Evolutionary conservation across 306 rosid genomes (phyloP), one percentile per base, ranked within the genome.

Genomic region (Cucurbita moschata): DNA sequence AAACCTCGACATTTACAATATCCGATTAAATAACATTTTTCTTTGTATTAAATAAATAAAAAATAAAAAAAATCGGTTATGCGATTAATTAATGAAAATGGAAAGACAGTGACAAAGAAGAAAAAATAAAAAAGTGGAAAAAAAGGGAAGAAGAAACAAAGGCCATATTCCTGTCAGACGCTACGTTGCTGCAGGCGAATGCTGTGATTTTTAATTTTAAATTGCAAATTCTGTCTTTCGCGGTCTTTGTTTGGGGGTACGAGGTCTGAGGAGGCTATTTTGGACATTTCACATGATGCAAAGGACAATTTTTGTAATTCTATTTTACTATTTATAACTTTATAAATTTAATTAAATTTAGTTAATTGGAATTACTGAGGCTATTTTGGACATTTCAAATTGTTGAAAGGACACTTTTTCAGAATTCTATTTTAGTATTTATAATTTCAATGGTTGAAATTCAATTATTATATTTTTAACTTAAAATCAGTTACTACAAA

Each of bases 281-380:
- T 1, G 23, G 78, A 73, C 74, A 80, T 70, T 81, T 71, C 51
- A 64, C 26, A 13, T 62, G 1, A 66, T 18, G 38, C 78, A 47
- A 76, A 26, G 58, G 18, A 72, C 56, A 69, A 30, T 30, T 30
- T 30, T 30, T 30, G 1, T 0, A 30, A 30, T 30, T 30, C 35
- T 30, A 30, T 30, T 30, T 30, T 30, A 30, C 3, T 30, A 30
- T 30, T 30, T 30, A 30, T 30, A 2, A 30, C 35, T 30, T 30
- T 30, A 30, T 30, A 30, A 30, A 30, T 30, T 30, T 26, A 26
- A 26, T 30, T 30, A 30, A 26, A 30, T 30, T 30, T 30, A 30
- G 35, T 30, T 30, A 30, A 30, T 30, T 30, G 4, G 4, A 30
- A 30, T 30, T 30, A 30, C 2, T 30, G 35, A 30, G 35, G 35